These are phyloP conservation scores for Capronia americana DNA, from an alignment of 2,329 filamentous ascomycete genomes.

Conservation along the genomic window DNA sequence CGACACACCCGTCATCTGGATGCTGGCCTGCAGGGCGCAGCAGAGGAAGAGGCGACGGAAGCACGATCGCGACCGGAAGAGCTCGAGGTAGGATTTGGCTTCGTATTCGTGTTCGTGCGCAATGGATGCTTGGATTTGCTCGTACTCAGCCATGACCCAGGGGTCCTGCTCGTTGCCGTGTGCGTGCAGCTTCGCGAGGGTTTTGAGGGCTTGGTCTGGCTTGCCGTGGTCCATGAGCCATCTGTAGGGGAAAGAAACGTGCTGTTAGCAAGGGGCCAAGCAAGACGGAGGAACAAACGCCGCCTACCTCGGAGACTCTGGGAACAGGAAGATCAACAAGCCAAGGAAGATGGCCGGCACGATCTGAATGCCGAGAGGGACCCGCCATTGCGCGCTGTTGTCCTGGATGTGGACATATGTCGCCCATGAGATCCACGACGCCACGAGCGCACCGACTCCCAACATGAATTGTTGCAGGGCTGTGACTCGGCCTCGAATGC, in stretches of 20 bases:
- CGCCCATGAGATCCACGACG: conserved; percentile 76
- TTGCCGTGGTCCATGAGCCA: conserved; percentile 78
- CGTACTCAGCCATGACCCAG: conserved; percentile 75
- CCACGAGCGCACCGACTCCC: conserved; percentile 74
- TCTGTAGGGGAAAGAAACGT: conserved; percentile 51
- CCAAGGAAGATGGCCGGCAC: conserved; percentile 70
- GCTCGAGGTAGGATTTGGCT: conserved; percentile 72
- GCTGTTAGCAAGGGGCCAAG: conserved; percentile 46
- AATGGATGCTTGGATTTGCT: conserved; percentile 72
- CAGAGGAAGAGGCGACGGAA: conserved; percentile 76
- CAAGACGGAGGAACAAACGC: conserved; percentile 28
- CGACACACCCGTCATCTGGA: conserved; percentile 78
- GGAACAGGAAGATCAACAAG: conserved; percentile 72
- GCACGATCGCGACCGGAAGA: conserved; percentile 69
- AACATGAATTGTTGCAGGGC: conserved; percentile 83
- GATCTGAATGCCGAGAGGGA: conserved; percentile 73
- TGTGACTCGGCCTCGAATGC: conserved; percentile 76
- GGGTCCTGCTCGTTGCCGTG: conserved; percentile 69
- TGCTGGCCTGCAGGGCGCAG: conserved; percentile 70
- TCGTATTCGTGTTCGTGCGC: conserved; percentile 70
- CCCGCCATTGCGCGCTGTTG: conserved; percentile 64
- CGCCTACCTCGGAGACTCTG: conserved; percentile 58
- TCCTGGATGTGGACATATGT: conserved; percentile 59
- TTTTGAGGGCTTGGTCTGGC: conserved; percentile 68
- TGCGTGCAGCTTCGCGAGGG: conserved; percentile 72